A percentile compares a stretch with the other conserved stretches of the same genome.
phyloP scores from a whole-genome alignment of 202 grass and related monocot species.

The Setaria italica region DNA sequence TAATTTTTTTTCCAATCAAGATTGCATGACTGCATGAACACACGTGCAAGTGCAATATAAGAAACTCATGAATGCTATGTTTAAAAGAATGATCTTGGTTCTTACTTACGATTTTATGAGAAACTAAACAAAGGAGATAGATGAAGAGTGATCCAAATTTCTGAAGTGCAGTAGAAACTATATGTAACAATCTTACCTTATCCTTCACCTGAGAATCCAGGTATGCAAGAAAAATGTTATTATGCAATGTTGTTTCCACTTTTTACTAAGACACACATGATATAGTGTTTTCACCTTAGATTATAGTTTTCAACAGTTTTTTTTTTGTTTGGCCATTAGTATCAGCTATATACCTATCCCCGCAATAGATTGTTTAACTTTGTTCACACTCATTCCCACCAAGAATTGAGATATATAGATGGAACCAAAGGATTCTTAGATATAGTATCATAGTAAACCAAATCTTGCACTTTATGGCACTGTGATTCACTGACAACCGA shows the following conservation, averaged over 20 bases:
- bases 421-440: background rate
- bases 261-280: background rate
- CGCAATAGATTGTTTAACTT: background rate
- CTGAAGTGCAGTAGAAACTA: background rate
- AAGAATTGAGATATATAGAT: slow-evolving; percentile 3
- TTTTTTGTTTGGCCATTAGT: background rate
- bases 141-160: background rate
- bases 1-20: background rate
- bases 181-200: background rate
- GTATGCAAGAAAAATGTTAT: background rate
- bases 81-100: background rate
- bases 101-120: background rate
- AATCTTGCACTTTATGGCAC: background rate
- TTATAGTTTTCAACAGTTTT: background rate
- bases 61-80: slow-evolving; percentile 7
- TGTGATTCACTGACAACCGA: background rate
- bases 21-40: slow-evolving; percentile 12
- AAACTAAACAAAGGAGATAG: slow-evolving; percentile 13
- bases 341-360: background rate
- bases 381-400: slow-evolving; percentile 2
- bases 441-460: background rate
- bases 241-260: background rate
- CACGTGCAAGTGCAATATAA: slow-evolving; percentile 41
- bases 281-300: slow-evolving; percentile 13
- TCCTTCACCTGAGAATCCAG: background rate